Evolutionary conservation across 441 rosid species (phyloP).

Genomic region (Theobroma grandiflorum): DNA sequence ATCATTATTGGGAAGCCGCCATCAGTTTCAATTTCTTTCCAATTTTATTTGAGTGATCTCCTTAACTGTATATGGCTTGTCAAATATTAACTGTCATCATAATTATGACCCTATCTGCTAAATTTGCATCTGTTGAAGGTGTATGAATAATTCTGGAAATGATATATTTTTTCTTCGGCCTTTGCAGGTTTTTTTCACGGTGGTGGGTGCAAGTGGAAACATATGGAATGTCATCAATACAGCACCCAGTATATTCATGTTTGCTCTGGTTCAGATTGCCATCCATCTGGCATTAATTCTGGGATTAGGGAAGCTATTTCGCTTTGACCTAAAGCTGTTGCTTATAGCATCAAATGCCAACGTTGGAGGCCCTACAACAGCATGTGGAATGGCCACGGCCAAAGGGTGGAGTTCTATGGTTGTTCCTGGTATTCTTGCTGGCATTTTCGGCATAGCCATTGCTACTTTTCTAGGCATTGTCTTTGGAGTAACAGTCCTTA

Average conservation of each 20-base stretch:
- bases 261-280: slow-evolving; percentile 74
- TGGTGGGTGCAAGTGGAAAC: slow-evolving; percentile 90
- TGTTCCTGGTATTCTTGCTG: slow-evolving; percentile 80
- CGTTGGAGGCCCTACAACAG: slow-evolving; percentile 94
- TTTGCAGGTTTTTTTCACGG: slow-evolving; percentile 75
- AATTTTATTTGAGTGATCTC: neutral
- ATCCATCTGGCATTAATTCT: slow-evolving; percentile 75
- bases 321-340: slow-evolving; percentile 63
- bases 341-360: slow-evolving; percentile 95
- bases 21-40: neutral
- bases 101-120: neutral
- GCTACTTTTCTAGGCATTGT: slow-evolving; percentile 82
- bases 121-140: neutral
- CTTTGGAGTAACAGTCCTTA: slow-evolving; percentile 63
- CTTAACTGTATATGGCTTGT: neutral
- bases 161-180: neutral
- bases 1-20: neutral
- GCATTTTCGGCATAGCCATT: slow-evolving; percentile 80
- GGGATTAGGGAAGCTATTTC: slow-evolving; percentile 76
- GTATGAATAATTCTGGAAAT: neutral
- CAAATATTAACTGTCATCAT: neutral
- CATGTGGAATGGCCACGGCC: slow-evolving; percentile 91
- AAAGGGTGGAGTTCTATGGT: slow-evolving; percentile 84
- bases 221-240: slow-evolving; percentile 79
- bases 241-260: slow-evolving; percentile 86